A percentile compares a stretch with the other conserved stretches of the same genome.
Evolutionary conservation across 306 rosid genomes (phyloP).

Genomic region (Quercus alba): DNA sequence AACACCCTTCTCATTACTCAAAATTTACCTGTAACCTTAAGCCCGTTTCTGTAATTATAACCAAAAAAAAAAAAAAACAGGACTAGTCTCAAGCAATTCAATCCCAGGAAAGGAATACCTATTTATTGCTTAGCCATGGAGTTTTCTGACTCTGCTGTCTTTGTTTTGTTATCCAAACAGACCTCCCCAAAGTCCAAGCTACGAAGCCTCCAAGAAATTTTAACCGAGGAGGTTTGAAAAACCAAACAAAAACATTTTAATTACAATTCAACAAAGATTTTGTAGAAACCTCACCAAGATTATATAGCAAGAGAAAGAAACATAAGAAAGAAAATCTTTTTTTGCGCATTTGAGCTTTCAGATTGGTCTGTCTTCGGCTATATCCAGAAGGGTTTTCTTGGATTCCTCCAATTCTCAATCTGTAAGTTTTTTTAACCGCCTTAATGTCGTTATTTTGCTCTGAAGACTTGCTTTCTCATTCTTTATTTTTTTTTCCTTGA

Average conservation of each 20-base stretch:
- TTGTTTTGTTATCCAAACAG: slow-evolving; percentile 26
- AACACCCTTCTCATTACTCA: slow-evolving; percentile 3
- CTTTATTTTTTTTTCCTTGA: neutral
- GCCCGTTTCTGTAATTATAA: slow-evolving; percentile 23
- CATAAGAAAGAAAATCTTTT: neutral
- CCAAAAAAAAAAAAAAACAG: neutral
- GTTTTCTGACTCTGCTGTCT: slow-evolving; percentile 1
- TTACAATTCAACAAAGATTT: slow-evolving; percentile 4
- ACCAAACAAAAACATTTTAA: neutral
- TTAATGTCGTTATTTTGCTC: neutral
- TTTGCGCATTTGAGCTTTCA: slow-evolving; percentile 28
- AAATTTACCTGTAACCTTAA: neutral
- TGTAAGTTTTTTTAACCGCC: slow-evolving; percentile 28
- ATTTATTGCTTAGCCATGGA: slow-evolving; percentile 30
- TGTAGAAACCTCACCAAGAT: neutral
- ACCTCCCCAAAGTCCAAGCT: slow-evolving; percentile 23
- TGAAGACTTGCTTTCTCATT: slow-evolving; percentile 5
- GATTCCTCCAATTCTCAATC: slow-evolving; percentile 15
- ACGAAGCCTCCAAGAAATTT: slow-evolving; percentile 32
- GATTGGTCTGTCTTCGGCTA: slow-evolving; percentile 15
- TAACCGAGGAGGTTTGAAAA: slow-evolving; percentile 13
- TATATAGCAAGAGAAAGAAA: neutral
- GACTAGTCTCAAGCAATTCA: slow-evolving; percentile 7
- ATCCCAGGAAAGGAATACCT: slow-evolving; percentile 24
- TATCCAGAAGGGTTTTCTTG: neutral